phyloP scores from a whole-genome alignment of 345 rosid genomes.

The Reutealis trisperma region DNA sequence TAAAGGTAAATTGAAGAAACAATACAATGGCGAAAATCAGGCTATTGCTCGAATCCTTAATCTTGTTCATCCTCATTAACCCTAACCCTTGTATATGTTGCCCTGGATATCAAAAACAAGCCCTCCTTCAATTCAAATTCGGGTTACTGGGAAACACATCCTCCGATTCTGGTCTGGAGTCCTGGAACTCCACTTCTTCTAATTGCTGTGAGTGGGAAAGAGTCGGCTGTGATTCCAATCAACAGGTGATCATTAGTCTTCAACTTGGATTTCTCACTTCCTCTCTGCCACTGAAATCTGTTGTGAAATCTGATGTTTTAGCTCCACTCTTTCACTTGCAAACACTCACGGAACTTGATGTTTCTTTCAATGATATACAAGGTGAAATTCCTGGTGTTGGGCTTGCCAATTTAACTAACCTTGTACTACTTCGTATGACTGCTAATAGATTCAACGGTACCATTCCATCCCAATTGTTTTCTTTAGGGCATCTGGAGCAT shows the following conservation, averaged over 20 bases:
- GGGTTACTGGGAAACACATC: neutral
- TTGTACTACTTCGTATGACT: neutral
- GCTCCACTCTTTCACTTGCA: too few relatives aligned
- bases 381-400: neutral
- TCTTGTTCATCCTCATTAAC: too few relatives aligned
- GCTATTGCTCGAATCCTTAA: too few relatives aligned
- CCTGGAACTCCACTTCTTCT: constrained; percentile 21
- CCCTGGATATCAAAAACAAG: constrained; percentile 21
- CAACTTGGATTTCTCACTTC: too few relatives aligned
- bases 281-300: too few relatives aligned
- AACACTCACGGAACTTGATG: too few relatives aligned
- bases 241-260: neutral
- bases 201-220: constrained; percentile 25
- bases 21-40: too few relatives aligned
- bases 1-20: too few relatives aligned
- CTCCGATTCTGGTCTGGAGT: neutral
- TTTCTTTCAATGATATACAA: neutral
- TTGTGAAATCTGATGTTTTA: too few relatives aligned
- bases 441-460: neutral
- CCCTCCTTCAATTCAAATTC: constrained; percentile 28
- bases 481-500: neutral
- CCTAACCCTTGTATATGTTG: neutral
- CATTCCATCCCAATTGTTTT: constrained; percentile 3
- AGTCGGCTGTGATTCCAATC: too few relatives aligned
- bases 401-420: neutral